Percentiles rank a stretch among this genome's conserved stretches.
These are phyloP conservation scores for Cyclocybe aegerita DNA, from an alignment of 768 basidiomycete genomes.

Conservation along the genomic window DNA sequence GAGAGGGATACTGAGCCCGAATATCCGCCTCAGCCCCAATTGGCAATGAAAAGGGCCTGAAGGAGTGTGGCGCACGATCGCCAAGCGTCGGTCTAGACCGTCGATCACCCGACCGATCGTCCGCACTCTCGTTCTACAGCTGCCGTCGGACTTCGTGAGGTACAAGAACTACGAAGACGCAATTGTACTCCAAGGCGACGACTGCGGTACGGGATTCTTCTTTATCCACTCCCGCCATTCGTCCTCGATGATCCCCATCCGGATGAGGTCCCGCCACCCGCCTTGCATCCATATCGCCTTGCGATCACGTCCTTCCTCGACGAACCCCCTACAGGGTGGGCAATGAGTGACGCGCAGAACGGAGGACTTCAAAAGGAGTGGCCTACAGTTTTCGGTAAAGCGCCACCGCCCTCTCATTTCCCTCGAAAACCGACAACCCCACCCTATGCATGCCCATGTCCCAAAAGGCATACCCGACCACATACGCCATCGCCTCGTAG, in stretches of 20 bases:
- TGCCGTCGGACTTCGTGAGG: constrained; percentile 6
- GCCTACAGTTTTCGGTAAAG: constrained; percentile 17
- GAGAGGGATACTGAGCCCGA: too few relatives aligned
- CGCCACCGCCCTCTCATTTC: constrained; percentile 15
- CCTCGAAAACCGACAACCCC: constrained; percentile 16
- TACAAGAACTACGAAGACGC: neutral
- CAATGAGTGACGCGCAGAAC: neutral
- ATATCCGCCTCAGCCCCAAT: too few relatives aligned
- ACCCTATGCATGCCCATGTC: constrained; percentile 16
- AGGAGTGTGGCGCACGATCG: too few relatives aligned
- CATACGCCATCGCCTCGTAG: constrained; percentile 11
- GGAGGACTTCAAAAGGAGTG: neutral
- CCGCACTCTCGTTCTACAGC: too few relatives aligned
- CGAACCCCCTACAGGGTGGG: constrained; percentile 19
- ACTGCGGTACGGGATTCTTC: neutral
- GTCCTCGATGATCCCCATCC: constrained; percentile 25
- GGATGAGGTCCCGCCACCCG: constrained; percentile 21
- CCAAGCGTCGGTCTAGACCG: too few relatives aligned
- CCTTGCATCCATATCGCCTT: constrained; percentile 25
- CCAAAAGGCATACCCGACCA: constrained; percentile 15
- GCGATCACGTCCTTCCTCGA: constrained; percentile 24
- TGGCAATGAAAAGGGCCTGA: too few relatives aligned
- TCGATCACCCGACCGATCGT: too few relatives aligned
- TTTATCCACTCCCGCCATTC: constrained; percentile 20
- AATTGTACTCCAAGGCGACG: neutral